phyloP scores from a whole-genome alignment of 2,329 filamentous ascomycete species.

The Aspergillus sojae region DNA sequence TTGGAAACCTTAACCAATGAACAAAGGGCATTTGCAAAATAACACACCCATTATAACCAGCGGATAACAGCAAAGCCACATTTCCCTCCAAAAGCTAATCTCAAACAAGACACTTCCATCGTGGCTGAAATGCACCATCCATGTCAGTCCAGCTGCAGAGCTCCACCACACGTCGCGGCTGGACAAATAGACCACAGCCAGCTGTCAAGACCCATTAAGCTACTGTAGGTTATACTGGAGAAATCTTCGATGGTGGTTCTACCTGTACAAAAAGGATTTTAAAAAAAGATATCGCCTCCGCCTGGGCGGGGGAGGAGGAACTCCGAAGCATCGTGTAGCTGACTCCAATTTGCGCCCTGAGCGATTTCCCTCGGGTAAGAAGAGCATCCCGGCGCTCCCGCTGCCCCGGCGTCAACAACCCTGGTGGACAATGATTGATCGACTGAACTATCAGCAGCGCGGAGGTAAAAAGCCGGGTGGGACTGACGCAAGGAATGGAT shows the following conservation, averaged over 20 bases:
- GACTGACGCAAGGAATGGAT: conserved; percentile 5
- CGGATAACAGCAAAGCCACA: neutral
- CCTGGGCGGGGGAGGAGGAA: neutral
- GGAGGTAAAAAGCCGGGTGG: neutral
- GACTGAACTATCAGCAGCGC: conserved; percentile 8
- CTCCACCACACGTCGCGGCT: conserved; percentile 1
- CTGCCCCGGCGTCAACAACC: neutral
- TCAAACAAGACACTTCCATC: conserved; percentile 5
- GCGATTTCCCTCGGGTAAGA: neutral
- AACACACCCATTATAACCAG: neutral
- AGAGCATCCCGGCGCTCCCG: neutral
- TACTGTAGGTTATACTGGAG: conserved; percentile 6
- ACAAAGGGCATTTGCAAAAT: neutral
- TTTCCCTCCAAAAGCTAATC: conserved; percentile 1
- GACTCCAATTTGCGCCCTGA: no score
- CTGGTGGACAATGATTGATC: conserved; percentile 6
- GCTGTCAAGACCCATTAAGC: conserved; percentile 18
- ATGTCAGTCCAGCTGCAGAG: neutral
- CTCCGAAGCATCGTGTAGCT: no score
- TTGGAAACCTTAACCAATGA: neutral
- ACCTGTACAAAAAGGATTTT: neutral
- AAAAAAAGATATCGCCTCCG: neutral
- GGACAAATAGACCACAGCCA: conserved; percentile 20
- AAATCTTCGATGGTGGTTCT: neutral
- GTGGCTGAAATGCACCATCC: conserved; percentile 8